phyloP scores from a whole-genome alignment of 1,139 yeast genomes.

The Saccharomyces hybrid region DNA sequence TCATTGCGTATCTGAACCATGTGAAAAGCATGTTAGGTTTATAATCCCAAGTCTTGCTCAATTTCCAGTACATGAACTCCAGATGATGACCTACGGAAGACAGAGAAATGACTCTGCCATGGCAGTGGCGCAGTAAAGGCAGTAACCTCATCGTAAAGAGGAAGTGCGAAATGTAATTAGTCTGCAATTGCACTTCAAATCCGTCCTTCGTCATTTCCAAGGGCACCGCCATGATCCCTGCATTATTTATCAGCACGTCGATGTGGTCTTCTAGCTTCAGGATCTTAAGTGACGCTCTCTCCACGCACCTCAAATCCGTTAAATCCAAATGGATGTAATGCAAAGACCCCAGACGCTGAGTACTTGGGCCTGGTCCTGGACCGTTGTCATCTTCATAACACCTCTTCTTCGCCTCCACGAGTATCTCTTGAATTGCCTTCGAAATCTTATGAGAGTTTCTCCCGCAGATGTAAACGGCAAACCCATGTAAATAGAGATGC shows the following conservation, averaged over 20 bases:
- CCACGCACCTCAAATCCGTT: slow-evolving; percentile 50
- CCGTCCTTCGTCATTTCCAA: slow-evolving; percentile 56
- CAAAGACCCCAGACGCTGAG: slow-evolving; percentile 47
- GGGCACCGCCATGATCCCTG: slow-evolving; percentile 78
- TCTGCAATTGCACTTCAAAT: slow-evolving; percentile 74
- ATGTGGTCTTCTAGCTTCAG: slow-evolving; percentile 43
- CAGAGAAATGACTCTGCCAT: slow-evolving; percentile 53
- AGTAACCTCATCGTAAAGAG: slow-evolving; percentile 57
- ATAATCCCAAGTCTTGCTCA: slow-evolving; percentile 47
- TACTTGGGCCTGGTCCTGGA: not conserved
- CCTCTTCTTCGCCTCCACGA: slow-evolving; percentile 42
- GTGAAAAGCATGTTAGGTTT: slow-evolving; percentile 63
- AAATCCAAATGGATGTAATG: slow-evolving; percentile 57
- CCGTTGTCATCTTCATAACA: slow-evolving; percentile 8
- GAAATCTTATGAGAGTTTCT: slow-evolving; percentile 50
- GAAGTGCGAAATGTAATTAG: slow-evolving; percentile 72
- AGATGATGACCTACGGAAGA: slow-evolving; percentile 66
- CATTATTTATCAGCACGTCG: slow-evolving; percentile 66
- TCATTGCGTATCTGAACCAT: slow-evolving; percentile 72
- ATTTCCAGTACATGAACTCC: slow-evolving; percentile 43
- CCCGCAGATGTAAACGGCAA: slow-evolving; percentile 65
- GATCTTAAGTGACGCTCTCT: slow-evolving; percentile 47
- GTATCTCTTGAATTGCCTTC: slow-evolving; percentile 49
- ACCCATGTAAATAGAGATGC: slow-evolving; percentile 75
- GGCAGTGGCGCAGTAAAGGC: slow-evolving; percentile 42